Evolutionary conservation across 1,284 basidiomycete species (phyloP).

Genomic region (Naganishia cerealis): DNA sequence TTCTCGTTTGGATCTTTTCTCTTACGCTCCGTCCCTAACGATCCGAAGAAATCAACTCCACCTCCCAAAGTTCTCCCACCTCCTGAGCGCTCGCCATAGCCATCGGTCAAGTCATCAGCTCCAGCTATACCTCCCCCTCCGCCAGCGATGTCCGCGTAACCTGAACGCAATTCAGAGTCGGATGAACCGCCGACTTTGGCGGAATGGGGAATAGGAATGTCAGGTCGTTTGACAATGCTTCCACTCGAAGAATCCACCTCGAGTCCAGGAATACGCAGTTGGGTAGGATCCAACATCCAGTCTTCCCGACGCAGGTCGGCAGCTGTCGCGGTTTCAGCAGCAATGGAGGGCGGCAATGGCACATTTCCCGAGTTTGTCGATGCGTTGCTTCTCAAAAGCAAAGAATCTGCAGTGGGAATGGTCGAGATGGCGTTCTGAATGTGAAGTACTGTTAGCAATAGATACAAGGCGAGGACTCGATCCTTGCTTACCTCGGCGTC

Average conservation of each 20-base stretch:
- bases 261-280: slow-evolving; percentile 13
- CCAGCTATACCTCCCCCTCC: slow-evolving; percentile 55
- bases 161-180: slow-evolving; percentile 29
- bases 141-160: slow-evolving; percentile 21
- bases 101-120: slow-evolving; percentile 60
- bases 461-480: not conserved
- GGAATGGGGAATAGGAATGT: slow-evolving; percentile 40
- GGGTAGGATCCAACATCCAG: slow-evolving; percentile 77
- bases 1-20: slow-evolving; percentile 24
- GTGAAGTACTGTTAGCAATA: slow-evolving; percentile 24
- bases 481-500: slow-evolving; percentile 65
- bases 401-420: slow-evolving; percentile 75
- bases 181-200: slow-evolving; percentile 38
- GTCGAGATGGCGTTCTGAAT: slow-evolving; percentile 38
- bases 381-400: slow-evolving; percentile 67
- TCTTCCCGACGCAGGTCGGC: slow-evolving; percentile 62
- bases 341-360: slow-evolving; percentile 58
- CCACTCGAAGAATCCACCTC: slow-evolving; percentile 12
- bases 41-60: slow-evolving; percentile 32
- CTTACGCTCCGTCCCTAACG: slow-evolving; percentile 10
- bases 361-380: slow-evolving; percentile 56
- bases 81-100: slow-evolving; percentile 64
- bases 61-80: slow-evolving; percentile 50
- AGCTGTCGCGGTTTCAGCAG: slow-evolving; percentile 54
- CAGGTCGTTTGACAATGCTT: slow-evolving; percentile 22